Conservation (phyloP, 371 early-diverging fungal species). For the Mucor racemosus region DNA sequence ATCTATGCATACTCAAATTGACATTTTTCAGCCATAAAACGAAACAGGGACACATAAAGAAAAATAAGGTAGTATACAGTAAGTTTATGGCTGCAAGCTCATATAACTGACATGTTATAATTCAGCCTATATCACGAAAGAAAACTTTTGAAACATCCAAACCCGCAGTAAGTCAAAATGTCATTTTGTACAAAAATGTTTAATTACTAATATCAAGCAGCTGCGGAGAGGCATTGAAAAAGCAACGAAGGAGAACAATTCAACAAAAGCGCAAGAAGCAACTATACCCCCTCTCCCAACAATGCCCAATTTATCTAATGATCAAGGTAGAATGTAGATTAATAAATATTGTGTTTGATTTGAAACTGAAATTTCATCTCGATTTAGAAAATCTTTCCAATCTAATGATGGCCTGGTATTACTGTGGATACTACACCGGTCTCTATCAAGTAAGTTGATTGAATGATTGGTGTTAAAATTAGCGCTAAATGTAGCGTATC, state of each 20-base stretch:
- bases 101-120: not conserved
- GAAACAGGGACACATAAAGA: not conserved
- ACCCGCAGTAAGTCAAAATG: not conserved
- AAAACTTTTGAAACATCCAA: not conserved
- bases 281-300: not conserved
- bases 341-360: not conserved
- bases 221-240: not conserved
- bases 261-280: not conserved
- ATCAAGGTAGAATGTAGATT: not conserved
- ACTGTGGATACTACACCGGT: slow-evolving; percentile 31
- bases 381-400: slow-evolving; percentile 18
- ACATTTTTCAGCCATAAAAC: not conserved
- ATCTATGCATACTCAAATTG: not conserved
- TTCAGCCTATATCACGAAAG: not conserved
- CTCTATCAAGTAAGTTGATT: slow-evolving; percentile 22
- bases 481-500: not conserved
- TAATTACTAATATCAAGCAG: not conserved
- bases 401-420: slow-evolving; percentile 35
- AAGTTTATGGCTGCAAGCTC: not conserved
- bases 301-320: not conserved
- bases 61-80: slow-evolving; percentile 2
- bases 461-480: not conserved
- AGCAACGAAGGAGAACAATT: not conserved
- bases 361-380: not conserved
- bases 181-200: not conserved